Base-by-base conservation (phyloP, 139 green algal species). In the Coelastrella sp. region DNA sequence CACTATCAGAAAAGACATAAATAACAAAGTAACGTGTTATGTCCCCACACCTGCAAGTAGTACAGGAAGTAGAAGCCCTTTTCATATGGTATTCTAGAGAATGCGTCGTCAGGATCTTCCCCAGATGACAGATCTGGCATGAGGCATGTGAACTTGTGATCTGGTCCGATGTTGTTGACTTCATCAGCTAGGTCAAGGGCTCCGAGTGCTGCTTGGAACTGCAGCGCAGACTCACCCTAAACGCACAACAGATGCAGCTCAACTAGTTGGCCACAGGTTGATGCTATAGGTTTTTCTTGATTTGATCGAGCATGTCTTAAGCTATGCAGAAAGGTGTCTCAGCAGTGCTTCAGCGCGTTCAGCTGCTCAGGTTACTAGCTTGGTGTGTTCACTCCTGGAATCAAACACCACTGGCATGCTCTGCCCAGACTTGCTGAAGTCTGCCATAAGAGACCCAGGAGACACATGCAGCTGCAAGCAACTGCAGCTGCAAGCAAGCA, bases 11-110 rank as follows among this genome's bases (percentile, higher is more conserved):
- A 77, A 77, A 10, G 16, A 23, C 13, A 23, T 16, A 32, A 77
- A n/a, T 16, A 77, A 10, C 71, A 22, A 58, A 47, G 32, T 47
- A 47, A 47, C 32, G 32, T 47, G 32, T 47, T 47, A 47, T 47
- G 32, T 59, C 76, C 58, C 7, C 16, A 56, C 54, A 94, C 92
- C 94, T 98, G 92, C 5, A 99, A 90, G 86, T 97, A 97, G 90
- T 96, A 96, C 3, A 99, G 91, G 89, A 99, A 97, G 74, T 96
- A 95, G 88, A 99, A 99, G 79, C 97, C 97, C 88, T 99, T 97
- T 86, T 97, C 95, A 85, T 97, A 97, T 7, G 94, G 94, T 3
- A 96, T 71, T 59, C 91, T 91, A n/a, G 57, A 93, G 93, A 99
- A 99, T 3, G 95, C 95, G 83, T 98, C 97, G 90, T 99, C 97